phyloP scores from a whole-genome alignment of 2,329 filamentous ascomycete genomes.

The Neofusicoccum ribis region DNA sequence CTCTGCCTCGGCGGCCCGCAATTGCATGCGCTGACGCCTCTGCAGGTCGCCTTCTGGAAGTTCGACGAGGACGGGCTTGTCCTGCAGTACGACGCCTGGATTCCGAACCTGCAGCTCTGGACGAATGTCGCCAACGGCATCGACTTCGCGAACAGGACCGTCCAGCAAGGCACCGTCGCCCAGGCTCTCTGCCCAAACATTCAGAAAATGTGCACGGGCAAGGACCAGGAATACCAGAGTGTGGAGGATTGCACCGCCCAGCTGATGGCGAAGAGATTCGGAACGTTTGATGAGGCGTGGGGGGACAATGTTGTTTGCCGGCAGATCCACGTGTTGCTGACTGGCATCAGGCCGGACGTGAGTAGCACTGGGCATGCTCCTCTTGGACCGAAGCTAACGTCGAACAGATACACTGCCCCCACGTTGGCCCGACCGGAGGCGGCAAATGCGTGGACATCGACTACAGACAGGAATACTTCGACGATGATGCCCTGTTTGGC shows the following conservation, averaged over 20 bases:
- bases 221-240: slow-evolving; percentile 39
- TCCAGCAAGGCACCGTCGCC: slow-evolving; percentile 28
- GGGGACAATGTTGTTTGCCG: slow-evolving; percentile 48
- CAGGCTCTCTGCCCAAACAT: slow-evolving; percentile 35
- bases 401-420: slow-evolving; percentile 27
- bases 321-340: slow-evolving; percentile 44
- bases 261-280: slow-evolving; percentile 39
- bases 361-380: background rate
- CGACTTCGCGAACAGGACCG: slow-evolving; percentile 30
- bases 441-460: slow-evolving; percentile 32
- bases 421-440: slow-evolving; percentile 32
- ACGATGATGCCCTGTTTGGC: slow-evolving; percentile 26
- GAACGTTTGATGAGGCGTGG: slow-evolving; percentile 46
- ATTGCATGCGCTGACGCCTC: background rate
- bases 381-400: background rate
- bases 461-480: slow-evolving; percentile 30
- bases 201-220: slow-evolving; percentile 38
- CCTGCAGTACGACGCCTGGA: slow-evolving; percentile 46
- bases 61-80: slow-evolving; percentile 48
- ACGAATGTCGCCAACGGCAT: slow-evolving; percentile 31
- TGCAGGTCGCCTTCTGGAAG: slow-evolving; percentile 46
- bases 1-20: background rate
- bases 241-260: slow-evolving; percentile 35
- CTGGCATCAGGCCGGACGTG: slow-evolving; percentile 27
- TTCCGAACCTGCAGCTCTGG: slow-evolving; percentile 46